Conservation (phyloP, 768 basidiomycete species). For the Cantharellus anzutake region DNA sequence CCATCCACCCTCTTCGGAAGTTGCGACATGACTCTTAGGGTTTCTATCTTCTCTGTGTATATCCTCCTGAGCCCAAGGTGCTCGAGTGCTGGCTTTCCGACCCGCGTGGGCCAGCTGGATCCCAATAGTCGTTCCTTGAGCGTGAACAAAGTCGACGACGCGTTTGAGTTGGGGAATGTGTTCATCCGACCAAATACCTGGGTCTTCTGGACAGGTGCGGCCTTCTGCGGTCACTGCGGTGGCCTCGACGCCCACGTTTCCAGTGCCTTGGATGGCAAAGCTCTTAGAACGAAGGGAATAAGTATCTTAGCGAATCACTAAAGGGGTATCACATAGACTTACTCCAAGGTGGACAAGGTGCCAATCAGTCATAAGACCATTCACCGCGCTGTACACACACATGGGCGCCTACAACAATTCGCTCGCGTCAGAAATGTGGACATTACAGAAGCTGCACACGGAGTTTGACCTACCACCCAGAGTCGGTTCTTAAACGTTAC, state of each 20-base stretch:
- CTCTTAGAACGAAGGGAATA: conserved; percentile 22
- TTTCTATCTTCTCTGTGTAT: conserved; percentile 6
- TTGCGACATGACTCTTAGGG: conserved; percentile 18
- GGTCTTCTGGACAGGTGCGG: conserved; percentile 57
- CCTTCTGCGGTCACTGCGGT: conserved; percentile 39
- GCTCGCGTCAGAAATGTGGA: not conserved
- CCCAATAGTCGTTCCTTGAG: conserved; percentile 50
- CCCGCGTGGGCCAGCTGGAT: conserved; percentile 66
- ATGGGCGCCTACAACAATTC: conserved; percentile 36
- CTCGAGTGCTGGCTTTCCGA: conserved; percentile 46
- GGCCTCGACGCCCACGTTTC: conserved; percentile 54
- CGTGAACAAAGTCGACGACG: conserved; percentile 55
- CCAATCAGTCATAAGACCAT: conserved; percentile 66
- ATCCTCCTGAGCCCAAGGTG: conserved; percentile 40
- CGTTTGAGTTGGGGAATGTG: conserved; percentile 52
- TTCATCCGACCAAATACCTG: conserved; percentile 56
- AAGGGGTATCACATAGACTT: conserved; percentile 3
- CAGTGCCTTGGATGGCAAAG: conserved; percentile 52
- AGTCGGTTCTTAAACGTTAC: conserved; percentile 57
- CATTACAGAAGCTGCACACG: not conserved
- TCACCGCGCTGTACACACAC: conserved; percentile 63
- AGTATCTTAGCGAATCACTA: not conserved
- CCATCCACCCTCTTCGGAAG: conserved; percentile 44
- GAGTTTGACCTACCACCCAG: conserved; percentile 30
- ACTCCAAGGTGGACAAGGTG: conserved; percentile 62